Percentiles rank a stretch among this genome's conserved stretches.
phyloP scores from a whole-genome alignment of 163 green algal genomes.

The Scenedesmus sp. region DNA sequence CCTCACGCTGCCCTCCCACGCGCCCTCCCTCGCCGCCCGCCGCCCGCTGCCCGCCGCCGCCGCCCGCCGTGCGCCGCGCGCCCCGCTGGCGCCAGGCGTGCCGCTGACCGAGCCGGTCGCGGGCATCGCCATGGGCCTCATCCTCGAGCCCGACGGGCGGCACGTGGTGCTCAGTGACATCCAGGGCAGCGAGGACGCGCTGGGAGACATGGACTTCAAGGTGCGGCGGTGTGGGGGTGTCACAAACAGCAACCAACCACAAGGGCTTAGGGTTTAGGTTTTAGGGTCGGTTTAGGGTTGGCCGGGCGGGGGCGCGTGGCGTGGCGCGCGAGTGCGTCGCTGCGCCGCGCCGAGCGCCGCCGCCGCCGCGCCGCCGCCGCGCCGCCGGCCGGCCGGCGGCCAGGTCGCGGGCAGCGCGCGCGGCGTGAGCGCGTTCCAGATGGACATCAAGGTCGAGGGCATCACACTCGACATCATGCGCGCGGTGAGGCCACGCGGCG shows the following conservation, averaged over 20 bases:
- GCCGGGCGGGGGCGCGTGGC: too few relatives aligned
- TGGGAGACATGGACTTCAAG: conserved; percentile 99
- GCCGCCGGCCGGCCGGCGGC: background rate
- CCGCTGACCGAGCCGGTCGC: conserved; percentile 84
- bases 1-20: too few relatives aligned
- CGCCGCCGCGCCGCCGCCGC: too few relatives aligned
- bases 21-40: too few relatives aligned
- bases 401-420: conserved; percentile 82
- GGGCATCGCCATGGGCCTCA: conserved; percentile 97
- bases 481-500: background rate
- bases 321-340: too few relatives aligned
- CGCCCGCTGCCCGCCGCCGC: too few relatives aligned
- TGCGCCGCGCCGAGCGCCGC: too few relatives aligned
- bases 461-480: conserved; percentile 94
- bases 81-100: conserved; percentile 75
- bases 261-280: too few relatives aligned
- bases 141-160: conserved; percentile 80
- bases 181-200: conserved; percentile 92
- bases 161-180: conserved; percentile 94
- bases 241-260: too few relatives aligned
- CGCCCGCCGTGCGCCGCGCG: too few relatives aligned
- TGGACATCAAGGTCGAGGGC: conserved; percentile 98
- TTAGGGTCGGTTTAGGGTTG: too few relatives aligned
- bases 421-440: conserved; percentile 95
- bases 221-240: conserved; percentile 40